Percentiles rank a stretch among this genome's conserved stretches.
phyloP scores from a whole-genome alignment of 495 filamentous ascomycete species.

The Neurospora sp. region DNA sequence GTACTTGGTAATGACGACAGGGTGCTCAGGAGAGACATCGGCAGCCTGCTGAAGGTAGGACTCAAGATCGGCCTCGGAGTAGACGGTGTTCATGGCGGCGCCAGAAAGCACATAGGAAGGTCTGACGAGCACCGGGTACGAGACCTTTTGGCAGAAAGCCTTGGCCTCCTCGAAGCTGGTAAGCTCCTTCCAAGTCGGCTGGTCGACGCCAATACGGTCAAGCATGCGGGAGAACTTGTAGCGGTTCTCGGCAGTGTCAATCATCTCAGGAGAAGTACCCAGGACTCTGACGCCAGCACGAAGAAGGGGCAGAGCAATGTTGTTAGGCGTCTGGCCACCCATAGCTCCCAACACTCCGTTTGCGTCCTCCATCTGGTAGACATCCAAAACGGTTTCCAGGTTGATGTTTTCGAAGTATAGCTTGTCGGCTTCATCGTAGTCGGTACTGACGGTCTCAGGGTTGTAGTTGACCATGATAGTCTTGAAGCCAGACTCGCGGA shows the following conservation, averaged over 20 bases:
- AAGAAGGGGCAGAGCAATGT: constrained; percentile 85
- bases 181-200: constrained; percentile 96
- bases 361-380: constrained; percentile 82
- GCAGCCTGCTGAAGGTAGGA: constrained; percentile 80
- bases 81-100: constrained; percentile 96
- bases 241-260: constrained; percentile 92
- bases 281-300: constrained; percentile 85
- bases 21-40: constrained; percentile 90
- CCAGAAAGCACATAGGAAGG: constrained; percentile 95
- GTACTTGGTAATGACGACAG: constrained; percentile 97
- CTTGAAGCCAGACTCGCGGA: constrained; percentile 80
- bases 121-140: constrained; percentile 87
- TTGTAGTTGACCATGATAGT: constrained; percentile 99
- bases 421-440: constrained; percentile 92
- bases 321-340: constrained; percentile 97
- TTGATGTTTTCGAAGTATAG: constrained; percentile 98
- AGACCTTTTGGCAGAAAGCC: constrained; percentile 71
- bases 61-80: constrained; percentile 75
- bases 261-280: constrained; percentile 97
- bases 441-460: constrained; percentile 88
- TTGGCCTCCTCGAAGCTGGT: constrained; percentile 82
- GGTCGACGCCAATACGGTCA: constrained; percentile 90
- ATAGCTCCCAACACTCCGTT: constrained; percentile 93
- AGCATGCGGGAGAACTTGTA: constrained; percentile 98
- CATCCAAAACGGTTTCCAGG: constrained; percentile 87